These are phyloP conservation scores for Musa balbisiana DNA, from an alignment of 202 grass and related monocot species.

Conservation along the genomic window DNA sequence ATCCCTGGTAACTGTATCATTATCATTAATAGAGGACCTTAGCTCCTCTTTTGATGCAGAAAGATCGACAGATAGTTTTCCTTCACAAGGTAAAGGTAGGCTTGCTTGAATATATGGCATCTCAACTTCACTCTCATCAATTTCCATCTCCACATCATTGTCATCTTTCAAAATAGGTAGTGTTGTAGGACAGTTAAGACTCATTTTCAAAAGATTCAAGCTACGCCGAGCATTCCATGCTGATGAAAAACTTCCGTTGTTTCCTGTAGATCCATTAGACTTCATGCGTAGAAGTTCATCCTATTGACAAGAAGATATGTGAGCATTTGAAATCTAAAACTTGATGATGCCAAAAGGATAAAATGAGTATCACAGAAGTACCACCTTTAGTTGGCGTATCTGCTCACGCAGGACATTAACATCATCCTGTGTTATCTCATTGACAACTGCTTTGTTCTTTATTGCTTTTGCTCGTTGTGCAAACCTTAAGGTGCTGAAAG, in stretches of 20 bases:
- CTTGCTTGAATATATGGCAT: conserved; percentile 38
- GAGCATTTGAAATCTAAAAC: conserved; percentile 5
- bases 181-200: conserved; percentile 52
- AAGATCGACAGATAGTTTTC: not conserved
- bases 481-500: conserved; percentile 87
- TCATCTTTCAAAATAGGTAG: conserved; percentile 83
- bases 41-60: not conserved
- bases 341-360: not conserved
- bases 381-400: conserved; percentile 78
- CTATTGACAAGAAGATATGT: conserved; percentile 26
- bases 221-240: conserved; percentile 73
- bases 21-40: not conserved
- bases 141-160: conserved; percentile 94
- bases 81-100: conserved; percentile 29
- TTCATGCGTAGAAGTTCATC: conserved; percentile 92
- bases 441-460: conserved; percentile 86
- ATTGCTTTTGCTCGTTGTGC: conserved; percentile 92
- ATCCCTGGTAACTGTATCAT: conserved; percentile 6
- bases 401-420: conserved; percentile 71
- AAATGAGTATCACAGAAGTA: conserved; percentile 23
- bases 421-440: conserved; percentile 87
- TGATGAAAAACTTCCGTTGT: conserved; percentile 38
- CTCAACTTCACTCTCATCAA: conserved; percentile 91
- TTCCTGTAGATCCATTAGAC: conserved; percentile 51
- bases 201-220: conserved; percentile 83